Evolutionary conservation across 2,329 filamentous ascomycete species (phyloP).

Genomic region (Sarocladiaceae sp.): DNA sequence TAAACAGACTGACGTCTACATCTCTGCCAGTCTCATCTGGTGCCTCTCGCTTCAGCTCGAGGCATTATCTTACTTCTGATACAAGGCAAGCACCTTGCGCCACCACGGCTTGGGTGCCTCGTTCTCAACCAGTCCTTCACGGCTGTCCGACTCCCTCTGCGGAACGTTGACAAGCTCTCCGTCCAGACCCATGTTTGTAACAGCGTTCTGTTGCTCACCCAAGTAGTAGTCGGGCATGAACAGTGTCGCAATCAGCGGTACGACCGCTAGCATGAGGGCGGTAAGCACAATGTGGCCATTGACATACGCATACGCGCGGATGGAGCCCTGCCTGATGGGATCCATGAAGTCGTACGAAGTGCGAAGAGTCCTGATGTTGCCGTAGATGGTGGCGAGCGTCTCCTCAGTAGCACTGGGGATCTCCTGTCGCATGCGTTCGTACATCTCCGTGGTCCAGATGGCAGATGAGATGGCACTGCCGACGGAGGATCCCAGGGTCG

Average conservation of each 20-base stretch:
- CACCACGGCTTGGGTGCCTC: not conserved
- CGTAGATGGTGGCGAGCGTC: constrained; percentile 23
- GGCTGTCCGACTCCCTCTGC: not conserved
- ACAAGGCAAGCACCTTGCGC: not conserved
- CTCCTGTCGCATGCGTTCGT: constrained; percentile 24
- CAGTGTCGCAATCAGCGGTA: constrained; percentile 28
- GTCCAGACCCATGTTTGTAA: constrained; percentile 26
- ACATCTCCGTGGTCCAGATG: constrained; percentile 34
- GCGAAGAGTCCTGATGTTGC: constrained; percentile 27
- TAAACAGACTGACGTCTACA: too few species aligned
- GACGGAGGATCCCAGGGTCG: constrained; percentile 29
- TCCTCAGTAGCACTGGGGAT: constrained; percentile 18
- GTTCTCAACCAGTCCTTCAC: not conserved
- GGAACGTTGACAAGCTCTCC: constrained; percentile 21
- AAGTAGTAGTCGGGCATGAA: constrained; percentile 36
- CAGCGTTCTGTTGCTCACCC: constrained; percentile 28
- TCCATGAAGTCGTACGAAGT: constrained; percentile 24
- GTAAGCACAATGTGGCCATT: constrained; percentile 30
- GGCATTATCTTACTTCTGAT: not conserved
- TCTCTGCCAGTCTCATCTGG: too few species aligned
- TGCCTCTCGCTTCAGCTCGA: too few species aligned
- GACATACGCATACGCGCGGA: constrained; percentile 28
- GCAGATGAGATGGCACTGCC: constrained; percentile 31
- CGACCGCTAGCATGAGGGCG: constrained; percentile 21
- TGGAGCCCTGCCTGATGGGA: constrained; percentile 28